Evolutionary conservation across 352 stramenopile genomes (phyloP).

Genomic region (Pythium plurisporium): DNA sequence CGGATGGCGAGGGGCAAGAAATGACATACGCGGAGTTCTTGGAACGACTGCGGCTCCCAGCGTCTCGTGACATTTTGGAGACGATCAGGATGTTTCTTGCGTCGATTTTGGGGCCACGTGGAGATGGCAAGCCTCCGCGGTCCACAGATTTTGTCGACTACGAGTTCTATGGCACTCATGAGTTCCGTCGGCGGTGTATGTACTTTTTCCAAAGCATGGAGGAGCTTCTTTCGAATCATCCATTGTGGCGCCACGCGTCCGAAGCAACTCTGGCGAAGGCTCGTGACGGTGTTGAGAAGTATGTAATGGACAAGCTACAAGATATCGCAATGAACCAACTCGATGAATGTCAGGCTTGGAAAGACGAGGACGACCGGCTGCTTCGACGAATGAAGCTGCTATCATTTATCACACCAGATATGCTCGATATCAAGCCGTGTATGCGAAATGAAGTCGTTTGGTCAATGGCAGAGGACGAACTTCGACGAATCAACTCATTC

Average conservation of each 20-base stretch:
- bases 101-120: constrained; percentile 71
- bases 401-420: constrained; percentile 83
- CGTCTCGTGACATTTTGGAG: constrained; percentile 67
- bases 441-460: constrained; percentile 90
- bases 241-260: constrained; percentile 59
- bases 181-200: constrained; percentile 60
- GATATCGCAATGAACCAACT: constrained; percentile 76
- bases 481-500: constrained; percentile 87
- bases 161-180: constrained; percentile 71
- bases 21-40: constrained; percentile 80
- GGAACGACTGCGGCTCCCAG: constrained; percentile 62
- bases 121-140: constrained; percentile 61
- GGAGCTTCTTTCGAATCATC: constrained; percentile 46
- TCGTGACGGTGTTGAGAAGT: constrained; percentile 88
- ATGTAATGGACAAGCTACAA: constrained; percentile 88
- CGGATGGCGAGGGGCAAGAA: constrained; percentile 32
- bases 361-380: constrained; percentile 70
- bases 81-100: constrained; percentile 72
- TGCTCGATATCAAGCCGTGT: constrained; percentile 88
- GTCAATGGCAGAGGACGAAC: constrained; percentile 84
- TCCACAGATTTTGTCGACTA: constrained; percentile 74
- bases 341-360: constrained; percentile 55
- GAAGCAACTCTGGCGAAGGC: constrained; percentile 58
- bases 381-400: constrained; percentile 76
- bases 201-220: constrained; percentile 76